phyloP scores from a whole-genome alignment of 2,329 filamentous ascomycete genomes.

The Colletotrichum cereale region DNA sequence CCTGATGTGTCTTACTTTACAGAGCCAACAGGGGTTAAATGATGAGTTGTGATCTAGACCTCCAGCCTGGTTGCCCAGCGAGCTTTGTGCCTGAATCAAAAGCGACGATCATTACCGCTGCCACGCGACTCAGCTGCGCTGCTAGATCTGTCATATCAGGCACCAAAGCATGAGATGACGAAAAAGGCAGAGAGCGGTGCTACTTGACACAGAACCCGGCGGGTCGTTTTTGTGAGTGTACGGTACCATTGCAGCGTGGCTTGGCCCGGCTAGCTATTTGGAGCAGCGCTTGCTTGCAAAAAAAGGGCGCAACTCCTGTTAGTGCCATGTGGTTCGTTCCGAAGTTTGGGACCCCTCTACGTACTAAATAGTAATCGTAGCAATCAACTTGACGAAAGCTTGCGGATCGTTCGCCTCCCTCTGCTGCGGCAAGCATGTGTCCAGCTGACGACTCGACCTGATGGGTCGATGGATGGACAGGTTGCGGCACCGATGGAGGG shows the following conservation, averaged over 20 bases:
- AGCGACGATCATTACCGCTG: slow-evolving; percentile 8
- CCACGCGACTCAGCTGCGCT: slow-evolving; percentile 27
- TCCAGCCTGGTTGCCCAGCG: background rate
- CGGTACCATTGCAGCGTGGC: background rate
- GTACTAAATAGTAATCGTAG: too few relatives aligned
- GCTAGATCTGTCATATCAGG: background rate
- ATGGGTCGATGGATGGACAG: background rate
- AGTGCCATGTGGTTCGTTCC: background rate
- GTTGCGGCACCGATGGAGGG: background rate
- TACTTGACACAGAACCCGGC: background rate
- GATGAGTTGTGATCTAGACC: slow-evolving; percentile 17
- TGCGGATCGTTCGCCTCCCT: background rate
- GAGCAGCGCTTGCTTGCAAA: background rate
- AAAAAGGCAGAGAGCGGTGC: background rate
- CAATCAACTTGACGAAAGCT: background rate
- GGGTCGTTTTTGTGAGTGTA: too few relatives aligned
- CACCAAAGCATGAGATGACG: background rate
- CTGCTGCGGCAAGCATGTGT: background rate
- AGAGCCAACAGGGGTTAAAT: slow-evolving; percentile 6
- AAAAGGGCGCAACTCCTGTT: background rate
- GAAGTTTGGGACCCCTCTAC: background rate
- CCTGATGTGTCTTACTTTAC: slow-evolving; percentile 4
- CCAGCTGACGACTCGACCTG: background rate
- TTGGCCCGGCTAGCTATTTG: background rate
- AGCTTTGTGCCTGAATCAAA: slow-evolving; percentile 11